Base-by-base conservation (phyloP, 2,329 filamentous ascomycete genomes). In the Aspergillus sp. region DNA sequence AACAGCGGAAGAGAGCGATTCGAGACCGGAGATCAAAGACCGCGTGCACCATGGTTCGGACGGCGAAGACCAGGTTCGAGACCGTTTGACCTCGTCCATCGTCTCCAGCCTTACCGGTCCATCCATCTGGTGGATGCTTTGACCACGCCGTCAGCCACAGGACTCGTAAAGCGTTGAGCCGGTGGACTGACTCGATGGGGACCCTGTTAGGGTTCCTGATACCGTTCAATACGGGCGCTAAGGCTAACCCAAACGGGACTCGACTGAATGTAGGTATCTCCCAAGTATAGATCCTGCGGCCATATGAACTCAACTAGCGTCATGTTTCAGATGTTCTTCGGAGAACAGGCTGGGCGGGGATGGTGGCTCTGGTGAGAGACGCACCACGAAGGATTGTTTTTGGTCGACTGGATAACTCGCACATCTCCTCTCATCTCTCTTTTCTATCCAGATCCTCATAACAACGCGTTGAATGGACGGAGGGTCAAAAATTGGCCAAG, bases 141-240 rank as follows among this genome's bases (percentile, higher is more conserved):
- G 30, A 14, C 43, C 17, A 30, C 14, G 30, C 26, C 26, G 43
- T 24, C 43, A 45, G 13, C 19, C 20, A 45, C 14, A 8, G 11
- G 13, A 10, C 17, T 19, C 40, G 16, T 42, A 22, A 26, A 40
- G 7, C n/a, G 42, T 26, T 26, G 22, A 26, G 42, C 13, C 14
- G 24, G 32, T 33, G 43, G 43, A 30, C 26, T 30, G 43, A 45
- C 30, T 32, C 43, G 43, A 24, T 22, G 26, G 24, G 4, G 45
- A 20, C 13, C 40, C 45, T 49, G 49, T 50, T 47, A 51, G 48
- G 52, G 57, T 59, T 59, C 57, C 57, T 59, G 57, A 59, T 55
- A 59, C 57, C 41, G 45, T 50, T 46, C 51, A 42, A 45, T 51
- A 46, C 35, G 11, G 44, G 22, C 47, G 38, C 35, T 49, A 43